Conservation (phyloP, 2,329 filamentous ascomycete genomes). For the Hypoxylon sp. region DNA sequence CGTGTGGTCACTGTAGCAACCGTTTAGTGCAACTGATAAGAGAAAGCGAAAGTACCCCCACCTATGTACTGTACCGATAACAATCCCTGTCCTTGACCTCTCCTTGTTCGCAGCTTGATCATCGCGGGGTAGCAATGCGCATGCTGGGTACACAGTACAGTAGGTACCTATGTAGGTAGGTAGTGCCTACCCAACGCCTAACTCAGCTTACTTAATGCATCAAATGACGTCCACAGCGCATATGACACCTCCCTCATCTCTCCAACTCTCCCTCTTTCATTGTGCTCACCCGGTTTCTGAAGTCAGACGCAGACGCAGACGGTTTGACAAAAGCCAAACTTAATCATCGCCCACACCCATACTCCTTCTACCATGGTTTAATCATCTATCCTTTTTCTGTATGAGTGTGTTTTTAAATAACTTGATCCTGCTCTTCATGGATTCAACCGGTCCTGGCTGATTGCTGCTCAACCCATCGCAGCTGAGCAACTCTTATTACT, state of each 20-base stretch:
- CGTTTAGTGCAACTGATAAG: slow-evolving; percentile 1
- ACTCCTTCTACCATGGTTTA: background rate
- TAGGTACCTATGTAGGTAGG: too few relatives aligned
- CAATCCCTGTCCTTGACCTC: too few relatives aligned
- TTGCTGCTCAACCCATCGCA: slow-evolving; percentile 7
- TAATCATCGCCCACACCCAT: background rate
- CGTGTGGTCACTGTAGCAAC: slow-evolving; percentile 37
- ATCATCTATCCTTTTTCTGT: slow-evolving; percentile 1
- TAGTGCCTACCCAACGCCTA: background rate
- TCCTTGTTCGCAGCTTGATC: too few relatives aligned
- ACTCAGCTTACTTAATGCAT: slow-evolving; percentile 15
- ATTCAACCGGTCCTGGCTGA: slow-evolving; percentile 25
- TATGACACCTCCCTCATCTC: slow-evolving; percentile 19
- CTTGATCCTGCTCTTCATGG: slow-evolving; percentile 28
- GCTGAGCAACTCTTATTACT: slow-evolving; percentile 2
- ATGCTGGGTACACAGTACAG: too few relatives aligned
- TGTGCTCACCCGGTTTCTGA: too few relatives aligned
- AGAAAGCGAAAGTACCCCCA: too few relatives aligned
- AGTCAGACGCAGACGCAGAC: too few relatives aligned
- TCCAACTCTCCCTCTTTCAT: too few relatives aligned
- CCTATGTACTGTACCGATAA: too few relatives aligned
- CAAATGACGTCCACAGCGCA: slow-evolving; percentile 37
- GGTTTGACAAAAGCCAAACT: too few relatives aligned
- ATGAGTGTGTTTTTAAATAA: slow-evolving; percentile 4
- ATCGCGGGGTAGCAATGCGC: too few relatives aligned